Evolutionary conservation across 192 early-diverging fungal species (phyloP), one percentile per base, ranked within the genome.

Genomic region (Jimgerdemannia flammicorona): DNA sequence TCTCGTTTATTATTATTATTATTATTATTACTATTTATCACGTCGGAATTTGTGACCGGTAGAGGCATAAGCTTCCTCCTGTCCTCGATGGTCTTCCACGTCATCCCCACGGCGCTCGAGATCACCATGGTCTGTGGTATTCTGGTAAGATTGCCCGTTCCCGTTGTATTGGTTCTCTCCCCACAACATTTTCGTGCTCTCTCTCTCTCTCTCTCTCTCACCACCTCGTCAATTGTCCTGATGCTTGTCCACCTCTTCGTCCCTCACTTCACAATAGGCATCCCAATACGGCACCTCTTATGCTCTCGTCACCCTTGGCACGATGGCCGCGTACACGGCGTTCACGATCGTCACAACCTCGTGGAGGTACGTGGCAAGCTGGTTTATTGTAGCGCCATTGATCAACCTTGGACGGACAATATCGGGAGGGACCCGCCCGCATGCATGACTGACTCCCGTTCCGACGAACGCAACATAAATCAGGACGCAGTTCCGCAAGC

Each of bases 51-150:
- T 72, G 64, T 19, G 11, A 83, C 81, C 42, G 29, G 88, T 84
- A 78, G 95, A 94, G 85, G 97, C n/a, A 99, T 99, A 77, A 96
- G 95, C 75, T 96, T 97, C 81, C 88, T 99, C 59, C 90, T 99
- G 39, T 93, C 92, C 20, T 95, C 95, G 20, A 87, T 99, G 82
- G 95, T 99, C 8, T 95, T 99, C 80, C 96, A 99, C 79, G 85
- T 99, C 18, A 85, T 96, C 43, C 98, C 98, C 3, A 99, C 98
- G 44, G 85, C 93, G 3, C 84, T 99, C 4, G 98, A 99, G 79
- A 98, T 99, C 43, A 87, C 92, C 3, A 91, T 99, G 75, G 98
- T 99, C 7, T 98, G 96, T 69, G 90, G 91, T 72, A 97, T 99
- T 69, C 80, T 99, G 80, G 93, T 92, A 76, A 84, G 85, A 42